Evolutionary conservation across 2,329 filamentous ascomycete species (phyloP), one percentile per base, ranked within the genome.

Genomic region (Sporothrix pseudoabietina): DNA sequence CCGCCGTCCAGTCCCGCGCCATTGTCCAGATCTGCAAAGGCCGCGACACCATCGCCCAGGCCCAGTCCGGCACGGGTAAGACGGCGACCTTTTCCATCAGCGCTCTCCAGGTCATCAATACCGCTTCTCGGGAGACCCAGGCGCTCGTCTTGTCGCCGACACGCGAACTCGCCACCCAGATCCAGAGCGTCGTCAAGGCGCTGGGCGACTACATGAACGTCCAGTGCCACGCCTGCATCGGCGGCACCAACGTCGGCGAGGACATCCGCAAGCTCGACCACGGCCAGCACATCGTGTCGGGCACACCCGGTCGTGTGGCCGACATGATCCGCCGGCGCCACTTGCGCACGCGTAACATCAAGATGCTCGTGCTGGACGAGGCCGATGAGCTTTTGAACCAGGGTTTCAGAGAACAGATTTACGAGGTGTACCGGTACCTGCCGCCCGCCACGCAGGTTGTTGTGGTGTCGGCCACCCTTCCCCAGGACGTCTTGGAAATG

Each of bases 151-250:
- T 99, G 9, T 98, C 96, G 4, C 96, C 96, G 2, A 98, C 95
- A 26, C 94, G 96, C 81, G 96, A 99, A 87, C 87, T 99, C 77
- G 96, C 96, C 63, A 98, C 95, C 39, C 96, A 99, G 84, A 99
- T 99, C 77, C 96, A 99, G 84, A 97, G 94, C 49, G 96, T 99
- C 74, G 92, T 99, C 78, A 97, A 98, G 90, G 96, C 96, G n/a
- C 89, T 99, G n/a, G 96, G 96, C 77, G 96, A 99, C 83, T 99
- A 98, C 87, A 98, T 99, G 96, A 98, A 98, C 81, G 94, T 99
- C 3, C 94, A 99, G 84, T 99, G 96, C 84, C 96, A 99, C 80
- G 95, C 96, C 74, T 99, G 96, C 83, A 98, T 99, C 79, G 96
- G 96, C 77, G 96, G 96, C 75, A 99, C 96, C 77, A 98, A 97